Conservation (phyloP, 176 grass and related monocot species). For the Dactylis glomerata region DNA sequence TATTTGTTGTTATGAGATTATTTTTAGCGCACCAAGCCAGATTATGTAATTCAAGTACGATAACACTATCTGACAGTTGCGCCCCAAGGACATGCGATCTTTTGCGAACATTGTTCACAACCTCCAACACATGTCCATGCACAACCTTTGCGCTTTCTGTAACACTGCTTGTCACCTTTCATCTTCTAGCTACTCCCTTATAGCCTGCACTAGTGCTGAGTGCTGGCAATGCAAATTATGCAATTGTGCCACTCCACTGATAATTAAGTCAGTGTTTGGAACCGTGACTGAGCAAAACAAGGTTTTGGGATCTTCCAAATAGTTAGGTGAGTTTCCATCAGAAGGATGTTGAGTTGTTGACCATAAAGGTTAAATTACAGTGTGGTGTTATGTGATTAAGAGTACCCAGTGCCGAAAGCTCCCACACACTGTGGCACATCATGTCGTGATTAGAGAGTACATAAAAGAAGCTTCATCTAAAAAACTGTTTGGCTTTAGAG, state of each 20-base stretch:
- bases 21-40: background rate
- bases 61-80: background rate
- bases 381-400: background rate
- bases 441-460: background rate
- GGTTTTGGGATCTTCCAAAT: background rate
- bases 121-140: background rate
- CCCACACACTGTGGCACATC: too few relatives aligned
- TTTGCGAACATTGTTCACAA: background rate
- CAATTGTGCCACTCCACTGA: background rate
- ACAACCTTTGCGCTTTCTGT: background rate
- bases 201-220: background rate
- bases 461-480: background rate
- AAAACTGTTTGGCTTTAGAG: background rate
- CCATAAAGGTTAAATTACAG: background rate
- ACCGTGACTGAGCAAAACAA: background rate
- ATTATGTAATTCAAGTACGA: background rate
- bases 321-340: background rate
- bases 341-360: background rate
- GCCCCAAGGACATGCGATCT: background rate
- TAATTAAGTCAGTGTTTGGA: background rate
- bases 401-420: too few relatives aligned
- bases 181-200: background rate
- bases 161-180: background rate
- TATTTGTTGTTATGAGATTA: background rate
- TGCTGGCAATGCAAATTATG: slow-evolving; percentile 4